Base-by-base conservation (phyloP, 352 stramenopile genomes). In the Pythium aristosporum region DNA sequence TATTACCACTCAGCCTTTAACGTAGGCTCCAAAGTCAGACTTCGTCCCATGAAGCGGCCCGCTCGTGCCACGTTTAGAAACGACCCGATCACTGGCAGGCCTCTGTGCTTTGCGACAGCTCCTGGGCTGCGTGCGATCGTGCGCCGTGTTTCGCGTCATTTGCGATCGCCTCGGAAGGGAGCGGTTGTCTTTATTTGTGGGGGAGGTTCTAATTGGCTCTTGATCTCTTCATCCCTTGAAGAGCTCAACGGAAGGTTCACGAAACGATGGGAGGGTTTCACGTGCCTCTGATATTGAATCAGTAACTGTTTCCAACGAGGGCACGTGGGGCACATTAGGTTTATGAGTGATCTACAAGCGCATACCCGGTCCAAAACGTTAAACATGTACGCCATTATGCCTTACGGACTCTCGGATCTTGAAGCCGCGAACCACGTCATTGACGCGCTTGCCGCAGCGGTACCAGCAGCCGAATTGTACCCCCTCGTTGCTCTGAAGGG, bases 201-300 rank as follows among this genome's bases (percentile, higher is more conserved):
- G 18, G 13, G 20, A n/a, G 46, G 6, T 12, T 53, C 18, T 23
- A 11, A 53, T 53, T 53, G 46, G 46, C 46, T 36, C 15, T 5
- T 13, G 43, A 8, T 28, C 7, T 5, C 43, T 50, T 28, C n/a
- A 30, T 50, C 20, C 43, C 20, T 50, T 30, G n/a, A 25, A 36
- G 25, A 15, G 46, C 46, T 34, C 43, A 50, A 37, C 15, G 46
- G 46, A 53, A 53, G 1, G 46, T 53, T 34, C 46, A 36, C 7
- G 46, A 53, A 53, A 53, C 23, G 25, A 20, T 53, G 46, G 21
- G 25, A 21, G 25, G 13, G 46, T 53, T 53, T 53, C 46, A 53
- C 1, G 23, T 37, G 36, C 46, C 46, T 37, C 11, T 53, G 6
- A 50, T 50, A 50, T 16, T 34, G 21, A 11, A 53, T 53, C 21